A percentile compares a stretch with the other conserved stretches of the same genome.
These are phyloP conservation scores for Colletotrichum magnum DNA, from an alignment of 2,329 filamentous ascomycete species.

Conservation along the genomic window DNA sequence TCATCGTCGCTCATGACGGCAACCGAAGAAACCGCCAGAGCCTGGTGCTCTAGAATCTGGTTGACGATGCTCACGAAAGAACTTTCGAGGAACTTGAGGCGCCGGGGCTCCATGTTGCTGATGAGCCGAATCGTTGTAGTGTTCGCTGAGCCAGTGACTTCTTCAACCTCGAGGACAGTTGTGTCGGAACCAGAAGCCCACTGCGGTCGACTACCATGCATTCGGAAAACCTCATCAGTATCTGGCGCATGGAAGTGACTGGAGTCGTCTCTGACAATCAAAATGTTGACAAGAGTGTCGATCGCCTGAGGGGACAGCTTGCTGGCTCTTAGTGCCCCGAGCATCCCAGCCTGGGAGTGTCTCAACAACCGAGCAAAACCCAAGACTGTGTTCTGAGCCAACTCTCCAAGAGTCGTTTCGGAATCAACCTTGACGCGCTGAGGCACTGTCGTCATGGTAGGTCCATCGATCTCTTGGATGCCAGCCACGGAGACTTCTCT, in stretches of 20 bases:
- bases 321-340: slow-evolving; percentile 33
- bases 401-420: slow-evolving; percentile 44
- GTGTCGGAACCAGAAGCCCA: neutral
- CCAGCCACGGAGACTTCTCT: slow-evolving; percentile 60
- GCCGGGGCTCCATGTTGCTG: neutral
- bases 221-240: too few relatives aligned
- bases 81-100: slow-evolving; percentile 27
- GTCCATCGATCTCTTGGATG: slow-evolving; percentile 61
- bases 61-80: slow-evolving; percentile 18
- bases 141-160: neutral
- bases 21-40: neutral
- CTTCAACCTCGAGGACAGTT: neutral
- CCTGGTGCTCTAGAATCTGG: slow-evolving; percentile 13
- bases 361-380: slow-evolving; percentile 39
- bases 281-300: slow-evolving; percentile 42
- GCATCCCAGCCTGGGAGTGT: slow-evolving; percentile 47
- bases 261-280: neutral
- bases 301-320: slow-evolving; percentile 14
- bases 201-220: too few relatives aligned
- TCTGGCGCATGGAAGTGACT: too few relatives aligned
- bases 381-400: slow-evolving; percentile 36
- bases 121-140: neutral
- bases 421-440: slow-evolving; percentile 44
- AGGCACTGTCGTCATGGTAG: slow-evolving; percentile 53
- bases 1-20: slow-evolving; percentile 27